A percentile compares a stretch with the other conserved stretches of the same genome.
phyloP scores from a whole-genome alignment of 83 land plant species.

The Picea engelmannii region DNA sequence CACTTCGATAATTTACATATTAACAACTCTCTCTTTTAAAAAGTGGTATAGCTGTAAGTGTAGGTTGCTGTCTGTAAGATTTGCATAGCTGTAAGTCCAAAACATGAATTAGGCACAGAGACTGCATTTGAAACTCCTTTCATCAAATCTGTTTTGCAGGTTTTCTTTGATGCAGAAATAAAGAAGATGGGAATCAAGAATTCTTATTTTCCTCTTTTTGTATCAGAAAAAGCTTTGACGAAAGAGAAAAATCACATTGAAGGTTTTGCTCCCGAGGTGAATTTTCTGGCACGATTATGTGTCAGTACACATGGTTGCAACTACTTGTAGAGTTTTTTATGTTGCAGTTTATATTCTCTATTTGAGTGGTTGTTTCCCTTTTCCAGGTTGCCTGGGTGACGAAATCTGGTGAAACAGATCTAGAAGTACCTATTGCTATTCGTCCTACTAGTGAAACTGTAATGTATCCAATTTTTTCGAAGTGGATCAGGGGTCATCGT shows the following conservation, averaged over 20 bases:
- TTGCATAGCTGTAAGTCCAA: background rate
- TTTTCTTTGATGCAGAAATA: conserved; percentile 93
- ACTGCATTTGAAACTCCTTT: background rate
- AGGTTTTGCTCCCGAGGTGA: conserved; percentile 99
- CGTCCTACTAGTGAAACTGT: conserved; percentile 99
- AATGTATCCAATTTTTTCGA: conserved; percentile 96
- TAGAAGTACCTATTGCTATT: conserved; percentile 94
- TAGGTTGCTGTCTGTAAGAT: background rate
- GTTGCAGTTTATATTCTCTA: background rate
- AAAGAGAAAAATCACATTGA: conserved; percentile 97
- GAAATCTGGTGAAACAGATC: too few species aligned
- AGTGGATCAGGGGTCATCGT: conserved; percentile 98
- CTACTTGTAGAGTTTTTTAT: background rate
- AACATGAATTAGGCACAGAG: background rate
- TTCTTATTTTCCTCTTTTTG: conserved; percentile 95
- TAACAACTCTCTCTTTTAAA: too few species aligned
- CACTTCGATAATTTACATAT: background rate
- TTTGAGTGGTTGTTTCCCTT: background rate
- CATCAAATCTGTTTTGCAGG: conserved; percentile 39
- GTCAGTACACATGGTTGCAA: background rate
- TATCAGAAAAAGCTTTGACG: conserved; percentile 80
- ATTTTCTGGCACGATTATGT: conserved; percentile 1
- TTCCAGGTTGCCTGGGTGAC: conserved; percentile 98
- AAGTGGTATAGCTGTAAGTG: background rate
- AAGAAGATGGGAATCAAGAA: conserved; percentile 96